These are phyloP conservation scores for Fusarium sororula DNA, from an alignment of 2,329 filamentous ascomycete species.

Conservation along the genomic window DNA sequence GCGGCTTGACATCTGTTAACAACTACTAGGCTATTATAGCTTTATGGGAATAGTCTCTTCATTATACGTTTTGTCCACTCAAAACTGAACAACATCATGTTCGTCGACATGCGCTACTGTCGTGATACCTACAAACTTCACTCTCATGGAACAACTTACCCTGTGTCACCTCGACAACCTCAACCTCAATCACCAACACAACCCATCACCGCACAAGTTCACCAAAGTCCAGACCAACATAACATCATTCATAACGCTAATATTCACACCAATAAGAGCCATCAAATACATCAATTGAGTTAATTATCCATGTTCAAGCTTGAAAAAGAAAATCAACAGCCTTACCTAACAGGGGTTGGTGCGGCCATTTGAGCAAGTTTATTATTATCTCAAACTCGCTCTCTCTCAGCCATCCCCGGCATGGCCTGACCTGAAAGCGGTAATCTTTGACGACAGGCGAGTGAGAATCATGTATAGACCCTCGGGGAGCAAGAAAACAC, in stretches of 20 bases:
- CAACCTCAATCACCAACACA: neutral
- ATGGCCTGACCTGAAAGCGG: neutral
- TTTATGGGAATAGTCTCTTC: neutral
- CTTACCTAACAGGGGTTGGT: constrained; percentile 30
- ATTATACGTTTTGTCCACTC: too few species aligned
- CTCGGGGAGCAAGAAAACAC: too few species aligned
- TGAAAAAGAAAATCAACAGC: neutral
- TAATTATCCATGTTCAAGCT: neutral
- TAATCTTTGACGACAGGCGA: neutral
- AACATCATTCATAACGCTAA: neutral
- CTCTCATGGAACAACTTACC: neutral
- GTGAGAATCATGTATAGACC: neutral
- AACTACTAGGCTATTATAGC: neutral
- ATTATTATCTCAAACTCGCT: constrained; percentile 33
- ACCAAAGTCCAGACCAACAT: neutral
- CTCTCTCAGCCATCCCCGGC: constrained; percentile 25
- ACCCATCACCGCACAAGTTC: neutral
- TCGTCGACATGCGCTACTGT: neutral
- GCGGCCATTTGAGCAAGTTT: constrained; percentile 57
- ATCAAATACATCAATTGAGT: neutral
- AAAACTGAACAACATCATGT: neutral
- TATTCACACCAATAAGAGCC: neutral
- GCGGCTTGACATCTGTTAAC: neutral
- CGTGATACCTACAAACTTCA: neutral
- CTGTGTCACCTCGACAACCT: constrained; percentile 1